phyloP scores from a whole-genome alignment of 306 rosid species.

The Ammopiptanthus mongolicus region DNA sequence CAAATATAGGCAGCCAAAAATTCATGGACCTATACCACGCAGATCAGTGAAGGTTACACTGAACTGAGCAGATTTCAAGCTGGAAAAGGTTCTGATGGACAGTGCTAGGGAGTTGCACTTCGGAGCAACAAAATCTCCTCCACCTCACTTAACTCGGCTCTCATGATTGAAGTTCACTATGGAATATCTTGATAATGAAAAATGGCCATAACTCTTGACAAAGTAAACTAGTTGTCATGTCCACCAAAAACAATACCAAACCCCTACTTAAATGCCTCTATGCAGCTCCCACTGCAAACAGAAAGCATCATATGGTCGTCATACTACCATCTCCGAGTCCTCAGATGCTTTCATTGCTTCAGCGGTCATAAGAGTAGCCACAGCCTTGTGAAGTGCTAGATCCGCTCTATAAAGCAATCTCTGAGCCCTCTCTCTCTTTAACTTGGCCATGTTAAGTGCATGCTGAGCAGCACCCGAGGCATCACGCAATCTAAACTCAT shows the following conservation, averaged over 20 bases:
- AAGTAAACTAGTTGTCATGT: constrained; percentile 32
- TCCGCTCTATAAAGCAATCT: constrained; percentile 72
- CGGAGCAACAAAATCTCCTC: constrained; percentile 23
- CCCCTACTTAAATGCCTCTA: constrained; percentile 23
- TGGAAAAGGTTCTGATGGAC: constrained; percentile 22
- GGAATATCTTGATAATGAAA: constrained; percentile 19
- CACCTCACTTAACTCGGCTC: constrained; percentile 22
- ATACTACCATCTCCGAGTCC: constrained; percentile 39
- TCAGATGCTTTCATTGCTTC: constrained; percentile 70
- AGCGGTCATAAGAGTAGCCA: constrained; percentile 82
- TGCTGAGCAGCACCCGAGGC: constrained; percentile 59
- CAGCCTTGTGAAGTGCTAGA: constrained; percentile 80
- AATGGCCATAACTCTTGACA: constrained; percentile 25
- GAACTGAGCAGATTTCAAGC: constrained; percentile 39
- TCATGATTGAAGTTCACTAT: constrained; percentile 30
- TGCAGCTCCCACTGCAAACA: constrained; percentile 10
- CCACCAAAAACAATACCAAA: constrained; percentile 27
- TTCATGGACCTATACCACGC: constrained; percentile 47
- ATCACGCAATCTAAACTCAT: constrained; percentile 61
- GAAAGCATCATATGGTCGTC: background rate
- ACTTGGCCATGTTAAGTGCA: constrained; percentile 58
- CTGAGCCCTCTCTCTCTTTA: constrained; percentile 66
- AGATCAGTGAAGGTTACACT: constrained; percentile 35
- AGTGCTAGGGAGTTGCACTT: constrained; percentile 22
- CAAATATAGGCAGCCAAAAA: constrained; percentile 71